These are phyloP conservation scores for Puya raimondii DNA, from an alignment of 176 grass and related monocot genomes.

Conservation along the genomic window DNA sequence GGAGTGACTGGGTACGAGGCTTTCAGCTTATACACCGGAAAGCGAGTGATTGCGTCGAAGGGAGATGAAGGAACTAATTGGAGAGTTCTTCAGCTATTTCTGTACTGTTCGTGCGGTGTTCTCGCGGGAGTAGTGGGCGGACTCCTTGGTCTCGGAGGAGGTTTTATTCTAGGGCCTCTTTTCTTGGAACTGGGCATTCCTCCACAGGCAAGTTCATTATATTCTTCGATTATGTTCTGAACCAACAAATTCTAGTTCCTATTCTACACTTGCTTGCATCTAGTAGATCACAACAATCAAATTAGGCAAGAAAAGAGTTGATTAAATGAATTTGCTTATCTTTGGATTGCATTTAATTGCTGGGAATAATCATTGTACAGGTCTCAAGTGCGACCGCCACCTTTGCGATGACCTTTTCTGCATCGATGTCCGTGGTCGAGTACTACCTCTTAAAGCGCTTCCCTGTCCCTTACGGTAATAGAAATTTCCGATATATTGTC, in stretches of 20 bases:
- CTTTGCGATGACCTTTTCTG: conserved; percentile 94
- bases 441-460: conserved; percentile 89
- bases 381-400: conserved; percentile 95
- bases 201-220: conserved; percentile 22
- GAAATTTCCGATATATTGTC: not conserved
- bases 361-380: conserved; percentile 24
- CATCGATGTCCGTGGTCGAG: conserved; percentile 88
- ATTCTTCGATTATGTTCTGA: not conserved
- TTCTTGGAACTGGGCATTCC: conserved; percentile 37
- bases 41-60: conserved; percentile 29
- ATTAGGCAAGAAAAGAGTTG: not conserved
- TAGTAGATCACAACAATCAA: not conserved
- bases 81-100: conserved; percentile 22
- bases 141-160: conserved; percentile 30
- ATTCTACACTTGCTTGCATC: not conserved
- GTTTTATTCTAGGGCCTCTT: conserved; percentile 36
- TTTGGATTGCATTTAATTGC: not conserved
- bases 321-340: not conserved
- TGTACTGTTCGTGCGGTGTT: conserved; percentile 18
- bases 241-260: not conserved
- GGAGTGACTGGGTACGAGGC: conserved; percentile 21
- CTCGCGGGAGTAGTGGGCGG: conserved; percentile 33
- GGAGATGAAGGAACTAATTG: conserved; percentile 20
- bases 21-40: conserved; percentile 29
- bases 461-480: conserved; percentile 66